Evolutionary conservation across 768 basidiomycete genomes (phyloP).

Genomic region (Termitomyces sp.): DNA sequence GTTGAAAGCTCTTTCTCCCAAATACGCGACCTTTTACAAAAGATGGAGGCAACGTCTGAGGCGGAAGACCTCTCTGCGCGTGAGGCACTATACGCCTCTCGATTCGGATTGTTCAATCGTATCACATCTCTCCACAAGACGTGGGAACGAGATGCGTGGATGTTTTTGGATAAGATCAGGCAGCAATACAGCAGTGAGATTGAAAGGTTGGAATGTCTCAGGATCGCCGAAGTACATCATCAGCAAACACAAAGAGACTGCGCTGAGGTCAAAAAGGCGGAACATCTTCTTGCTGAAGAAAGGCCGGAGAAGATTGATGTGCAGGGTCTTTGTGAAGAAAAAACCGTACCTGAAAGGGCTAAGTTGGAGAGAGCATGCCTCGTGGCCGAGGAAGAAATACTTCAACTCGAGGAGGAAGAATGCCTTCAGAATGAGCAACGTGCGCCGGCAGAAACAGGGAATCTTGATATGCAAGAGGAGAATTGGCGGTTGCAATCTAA

Average conservation of each 20-base stretch:
- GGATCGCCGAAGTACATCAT: slow-evolving; percentile 26
- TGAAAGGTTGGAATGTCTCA: slow-evolving; percentile 31
- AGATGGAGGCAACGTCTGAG: slow-evolving; percentile 46
- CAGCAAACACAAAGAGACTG: slow-evolving; percentile 30
- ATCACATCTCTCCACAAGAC: slow-evolving; percentile 38
- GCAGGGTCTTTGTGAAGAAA: slow-evolving; percentile 17
- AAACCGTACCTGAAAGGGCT: slow-evolving; percentile 15
- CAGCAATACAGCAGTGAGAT: slow-evolving; percentile 38
- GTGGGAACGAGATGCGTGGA: slow-evolving; percentile 41
- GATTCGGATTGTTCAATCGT: slow-evolving; percentile 46
- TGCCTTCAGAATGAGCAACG: not conserved
- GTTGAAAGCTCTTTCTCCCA: slow-evolving; percentile 45
- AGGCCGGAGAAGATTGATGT: slow-evolving; percentile 19
- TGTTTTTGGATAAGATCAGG: slow-evolving; percentile 33
- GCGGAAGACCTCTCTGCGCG: slow-evolving; percentile 37
- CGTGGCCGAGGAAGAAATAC: slow-evolving; percentile 16
- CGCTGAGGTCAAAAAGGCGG: slow-evolving; percentile 28
- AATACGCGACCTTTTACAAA: slow-evolving; percentile 47
- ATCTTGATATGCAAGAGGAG: not conserved
- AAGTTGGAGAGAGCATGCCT: slow-evolving; percentile 15
- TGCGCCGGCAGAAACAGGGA: not conserved
- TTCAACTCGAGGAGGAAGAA: not conserved
- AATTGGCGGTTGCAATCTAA: not conserved
- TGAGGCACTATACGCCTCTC: slow-evolving; percentile 41
- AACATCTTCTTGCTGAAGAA: slow-evolving; percentile 26